phyloP scores from a whole-genome alignment of 768 basidiomycete genomes.

The Austroboletus festivus region DNA sequence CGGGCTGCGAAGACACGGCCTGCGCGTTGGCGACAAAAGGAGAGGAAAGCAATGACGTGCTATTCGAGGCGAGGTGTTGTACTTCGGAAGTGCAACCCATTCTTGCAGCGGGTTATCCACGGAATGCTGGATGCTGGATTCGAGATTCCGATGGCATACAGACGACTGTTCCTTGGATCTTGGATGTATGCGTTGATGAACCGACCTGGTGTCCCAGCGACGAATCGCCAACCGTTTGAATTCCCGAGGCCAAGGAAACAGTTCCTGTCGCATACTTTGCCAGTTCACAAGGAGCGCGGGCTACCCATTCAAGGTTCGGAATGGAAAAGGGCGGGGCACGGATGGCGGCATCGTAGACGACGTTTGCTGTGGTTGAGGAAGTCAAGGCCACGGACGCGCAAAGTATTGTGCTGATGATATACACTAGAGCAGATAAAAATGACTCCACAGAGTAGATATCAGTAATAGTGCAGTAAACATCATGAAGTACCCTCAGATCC shows the following conservation, averaged over 20 bases:
- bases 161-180: slow-evolving; percentile 39
- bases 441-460: slow-evolving; percentile 8
- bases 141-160: slow-evolving; percentile 39
- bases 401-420: slow-evolving; percentile 26
- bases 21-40: slow-evolving; percentile 30
- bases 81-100: slow-evolving; percentile 30
- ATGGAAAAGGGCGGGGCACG: slow-evolving; percentile 22
- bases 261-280: slow-evolving; percentile 25
- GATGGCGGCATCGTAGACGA: slow-evolving; percentile 21
- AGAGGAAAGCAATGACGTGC: slow-evolving; percentile 24
- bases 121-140: slow-evolving; percentile 41
- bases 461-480: neutral
- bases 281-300: slow-evolving; percentile 32
- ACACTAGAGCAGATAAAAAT: slow-evolving; percentile 19
- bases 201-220: slow-evolving; percentile 2
- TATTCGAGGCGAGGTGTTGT: slow-evolving; percentile 29
- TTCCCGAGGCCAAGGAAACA: slow-evolving; percentile 21
- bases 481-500: slow-evolving; percentile 20
- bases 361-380: neutral
- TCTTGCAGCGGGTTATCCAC: slow-evolving; percentile 36
- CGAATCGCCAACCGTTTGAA: slow-evolving; percentile 27
- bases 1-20: slow-evolving; percentile 16
- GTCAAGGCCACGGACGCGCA: slow-evolving; percentile 19
- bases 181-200: slow-evolving; percentile 23
- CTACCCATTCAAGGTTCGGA: slow-evolving; percentile 30